Percentiles rank a stretch among this genome's conserved stretches.
Conservation (phyloP, 2,329 filamentous ascomycete species). For the Claviceps africana region DNA sequence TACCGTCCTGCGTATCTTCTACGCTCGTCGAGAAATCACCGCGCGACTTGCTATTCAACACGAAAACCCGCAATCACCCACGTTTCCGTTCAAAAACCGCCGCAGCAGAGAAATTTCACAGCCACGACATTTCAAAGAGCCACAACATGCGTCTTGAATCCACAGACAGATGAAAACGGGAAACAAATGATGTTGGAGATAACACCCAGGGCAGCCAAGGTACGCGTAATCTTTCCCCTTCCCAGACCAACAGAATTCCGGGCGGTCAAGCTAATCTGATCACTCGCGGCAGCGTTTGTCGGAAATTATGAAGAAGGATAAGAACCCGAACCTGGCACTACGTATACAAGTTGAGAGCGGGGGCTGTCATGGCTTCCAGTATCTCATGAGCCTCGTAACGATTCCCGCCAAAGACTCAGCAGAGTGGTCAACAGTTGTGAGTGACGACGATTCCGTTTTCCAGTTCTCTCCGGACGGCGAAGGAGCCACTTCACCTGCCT, state of each 20-base stretch:
- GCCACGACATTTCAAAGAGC: constrained; percentile 21
- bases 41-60: not conserved
- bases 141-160: constrained; percentile 50
- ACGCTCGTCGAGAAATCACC: not conserved
- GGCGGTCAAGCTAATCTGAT: not conserved
- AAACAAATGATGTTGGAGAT: constrained; percentile 75
- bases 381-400: constrained; percentile 75
- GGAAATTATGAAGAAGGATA: constrained; percentile 58
- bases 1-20: not conserved
- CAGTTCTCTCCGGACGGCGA: constrained; percentile 45
- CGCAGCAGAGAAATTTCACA: constrained; percentile 20
- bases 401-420: constrained; percentile 29
- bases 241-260: not conserved
- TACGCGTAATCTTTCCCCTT: constrained; percentile 20
- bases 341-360: constrained; percentile 85
- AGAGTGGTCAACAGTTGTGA: constrained; percentile 22
- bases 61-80: not conserved
- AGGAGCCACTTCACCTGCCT: constrained; percentile 12
- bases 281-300: constrained; percentile 44
- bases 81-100: not conserved
- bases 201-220: constrained; percentile 67
- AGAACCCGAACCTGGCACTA: constrained; percentile 70
- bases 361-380: constrained; percentile 96
- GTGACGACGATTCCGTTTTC: constrained; percentile 81
- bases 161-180: constrained; percentile 67